Percentiles rank a stretch among this genome's conserved stretches.
phyloP scores from a whole-genome alignment of 305 asterid species.

The Fraxinus dipetala region DNA sequence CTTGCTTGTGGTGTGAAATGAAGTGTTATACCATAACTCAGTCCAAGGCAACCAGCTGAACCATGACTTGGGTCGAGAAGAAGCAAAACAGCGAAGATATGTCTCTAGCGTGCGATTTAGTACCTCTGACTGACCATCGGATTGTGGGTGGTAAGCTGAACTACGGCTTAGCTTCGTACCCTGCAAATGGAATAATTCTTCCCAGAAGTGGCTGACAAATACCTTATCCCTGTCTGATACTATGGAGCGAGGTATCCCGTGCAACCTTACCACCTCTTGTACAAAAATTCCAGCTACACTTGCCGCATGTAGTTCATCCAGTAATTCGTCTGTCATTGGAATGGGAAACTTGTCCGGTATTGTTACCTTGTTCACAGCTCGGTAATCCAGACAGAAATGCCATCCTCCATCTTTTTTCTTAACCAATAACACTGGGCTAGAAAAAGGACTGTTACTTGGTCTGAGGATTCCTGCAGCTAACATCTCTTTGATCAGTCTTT shows the following conservation, averaged over 20 bases:
- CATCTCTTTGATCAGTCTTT: no score
- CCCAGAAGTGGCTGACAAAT: neutral
- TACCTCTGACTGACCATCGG: neutral
- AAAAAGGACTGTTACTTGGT: no score
- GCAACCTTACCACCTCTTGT: neutral
- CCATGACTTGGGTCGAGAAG: neutral
- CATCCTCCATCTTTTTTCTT: no score
- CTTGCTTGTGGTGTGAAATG: neutral
- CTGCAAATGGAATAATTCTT: neutral
- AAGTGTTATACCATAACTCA: neutral
- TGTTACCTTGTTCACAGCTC: no score
- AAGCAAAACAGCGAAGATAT: neutral
- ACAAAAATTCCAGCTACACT: neutral
- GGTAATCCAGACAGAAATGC: no score
- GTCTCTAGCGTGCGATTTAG: neutral
- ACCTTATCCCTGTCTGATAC: neutral
- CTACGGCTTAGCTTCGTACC: neutral
- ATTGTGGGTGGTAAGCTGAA: neutral
- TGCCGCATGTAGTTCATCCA: neutral
- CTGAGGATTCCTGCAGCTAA: no score
- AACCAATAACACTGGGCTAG: no score
- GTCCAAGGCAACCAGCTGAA: neutral
- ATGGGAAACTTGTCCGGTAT: no score
- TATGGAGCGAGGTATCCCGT: neutral
- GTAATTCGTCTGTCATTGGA: no score